A percentile compares a stretch with the other conserved stretches of the same genome.
Evolutionary conservation across 345 rosid species (phyloP).

Genomic region (Atalantia buxifolia): DNA sequence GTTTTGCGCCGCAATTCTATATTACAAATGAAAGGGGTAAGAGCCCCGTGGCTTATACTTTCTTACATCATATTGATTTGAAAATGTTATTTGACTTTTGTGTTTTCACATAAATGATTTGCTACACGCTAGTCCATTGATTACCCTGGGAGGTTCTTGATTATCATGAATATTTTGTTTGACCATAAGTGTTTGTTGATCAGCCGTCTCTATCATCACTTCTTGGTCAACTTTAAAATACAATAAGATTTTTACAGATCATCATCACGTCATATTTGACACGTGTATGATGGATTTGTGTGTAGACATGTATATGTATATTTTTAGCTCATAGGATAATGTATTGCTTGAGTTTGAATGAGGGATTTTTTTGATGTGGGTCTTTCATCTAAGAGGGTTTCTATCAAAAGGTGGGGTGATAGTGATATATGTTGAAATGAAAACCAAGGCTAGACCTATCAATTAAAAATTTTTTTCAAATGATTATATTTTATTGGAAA

Average conservation of each 20-base stretch:
- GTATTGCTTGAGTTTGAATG: conserved; percentile 32
- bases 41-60: conserved; percentile 15
- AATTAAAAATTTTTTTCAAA: not conserved
- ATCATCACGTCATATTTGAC: conserved; percentile 1
- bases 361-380: conserved; percentile 29
- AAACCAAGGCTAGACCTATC: conserved; percentile 40
- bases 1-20: conserved; percentile 41
- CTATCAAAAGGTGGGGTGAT: conserved; percentile 47
- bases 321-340: not conserved
- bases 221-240: conserved; percentile 28
- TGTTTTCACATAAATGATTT: not conserved
- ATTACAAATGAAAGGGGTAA: conserved; percentile 10
- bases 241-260: not conserved
- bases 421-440: conserved; percentile 41
- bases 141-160: not conserved
- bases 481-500: not conserved
- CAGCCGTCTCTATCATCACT: conserved; percentile 13
- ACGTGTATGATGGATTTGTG: conserved; percentile 7
- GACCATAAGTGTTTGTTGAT: conserved; percentile 8
- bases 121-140: not conserved
- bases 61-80: conserved; percentile 25
- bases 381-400: conserved; percentile 34
- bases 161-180: not conserved
- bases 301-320: too few species aligned
- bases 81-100: conserved; percentile 21